phyloP scores from a whole-genome alignment of 495 filamentous ascomycete genomes.

The Penicillium soppii region DNA sequence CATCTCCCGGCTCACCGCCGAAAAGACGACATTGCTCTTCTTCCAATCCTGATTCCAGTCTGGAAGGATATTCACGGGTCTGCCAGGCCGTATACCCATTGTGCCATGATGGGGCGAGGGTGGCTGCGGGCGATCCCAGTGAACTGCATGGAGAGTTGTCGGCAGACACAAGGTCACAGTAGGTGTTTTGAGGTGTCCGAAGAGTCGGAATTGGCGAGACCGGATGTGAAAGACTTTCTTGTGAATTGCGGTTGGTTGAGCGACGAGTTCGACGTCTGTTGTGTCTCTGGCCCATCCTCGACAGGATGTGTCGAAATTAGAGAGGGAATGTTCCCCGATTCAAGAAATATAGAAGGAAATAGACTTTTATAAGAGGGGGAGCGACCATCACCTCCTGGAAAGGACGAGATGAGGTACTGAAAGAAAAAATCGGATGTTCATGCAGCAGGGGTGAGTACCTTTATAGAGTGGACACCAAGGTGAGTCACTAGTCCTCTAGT shows the following conservation, averaged over 20 bases:
- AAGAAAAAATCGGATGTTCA: constrained; percentile 13
- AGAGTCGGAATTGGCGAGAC: constrained; percentile 9
- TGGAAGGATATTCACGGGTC: constrained; percentile 29
- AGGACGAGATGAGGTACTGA: constrained; percentile 45
- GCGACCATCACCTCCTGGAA: constrained; percentile 45
- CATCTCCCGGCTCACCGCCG: constrained; percentile 48
- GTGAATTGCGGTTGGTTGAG: constrained; percentile 32
- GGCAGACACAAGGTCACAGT: constrained; percentile 5
- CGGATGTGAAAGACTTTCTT: background rate
- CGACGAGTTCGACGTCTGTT: constrained; percentile 49
- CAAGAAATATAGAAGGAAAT: constrained; percentile 8
- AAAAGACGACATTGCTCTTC: constrained; percentile 44
- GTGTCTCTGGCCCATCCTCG: constrained; percentile 49
- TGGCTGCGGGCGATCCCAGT: constrained; percentile 19
- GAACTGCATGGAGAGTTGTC: constrained; percentile 17
- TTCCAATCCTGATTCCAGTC: constrained; percentile 27
- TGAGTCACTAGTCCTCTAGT: constrained; percentile 30
- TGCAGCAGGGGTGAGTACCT: constrained; percentile 12
- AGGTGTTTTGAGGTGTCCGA: constrained; percentile 12
- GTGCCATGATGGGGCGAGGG: constrained; percentile 44
- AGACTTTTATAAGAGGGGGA: constrained; percentile 29
- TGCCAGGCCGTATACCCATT: constrained; percentile 41
- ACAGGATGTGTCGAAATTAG: background rate
- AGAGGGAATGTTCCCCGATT: constrained; percentile 8
- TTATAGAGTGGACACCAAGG: constrained; percentile 13